Percentiles rank a stretch among this genome's conserved stretches.
Evolutionary conservation across 495 filamentous ascomycete genomes (phyloP).

Genomic region (Beverwykella pulmonaria): DNA sequence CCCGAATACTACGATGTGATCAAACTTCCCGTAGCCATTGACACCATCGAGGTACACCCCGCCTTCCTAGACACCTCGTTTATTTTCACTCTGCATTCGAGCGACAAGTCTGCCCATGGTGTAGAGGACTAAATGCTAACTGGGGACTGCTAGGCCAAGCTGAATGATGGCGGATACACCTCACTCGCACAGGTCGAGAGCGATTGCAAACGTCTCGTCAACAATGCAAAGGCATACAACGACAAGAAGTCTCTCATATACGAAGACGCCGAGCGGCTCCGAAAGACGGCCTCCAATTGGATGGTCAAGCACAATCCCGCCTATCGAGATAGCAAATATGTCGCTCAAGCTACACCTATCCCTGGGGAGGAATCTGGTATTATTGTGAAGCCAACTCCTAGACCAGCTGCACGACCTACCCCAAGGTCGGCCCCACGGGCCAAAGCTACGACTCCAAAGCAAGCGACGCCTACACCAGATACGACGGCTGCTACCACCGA

Average conservation of each 20-base stretch:
- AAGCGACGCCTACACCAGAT: slow-evolving; percentile 27
- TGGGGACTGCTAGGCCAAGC: slow-evolving; percentile 53
- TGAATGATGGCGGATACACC: slow-evolving; percentile 63
- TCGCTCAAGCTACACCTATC: slow-evolving; percentile 65
- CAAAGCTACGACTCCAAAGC: slow-evolving; percentile 30
- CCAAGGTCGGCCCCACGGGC: neutral
- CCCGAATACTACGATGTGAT: slow-evolving; percentile 76
- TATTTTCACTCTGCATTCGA: neutral
- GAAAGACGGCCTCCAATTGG: slow-evolving; percentile 72
- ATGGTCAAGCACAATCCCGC: slow-evolving; percentile 77
- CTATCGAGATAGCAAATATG: slow-evolving; percentile 63
- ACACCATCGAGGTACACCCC: slow-evolving; percentile 64
- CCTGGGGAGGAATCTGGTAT: slow-evolving; percentile 45
- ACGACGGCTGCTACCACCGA: slow-evolving; percentile 23
- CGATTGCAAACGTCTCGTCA: slow-evolving; percentile 75
- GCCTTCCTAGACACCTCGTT: neutral
- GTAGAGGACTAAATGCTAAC: slow-evolving; percentile 9
- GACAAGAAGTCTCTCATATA: slow-evolving; percentile 64
- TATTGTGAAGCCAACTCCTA: slow-evolving; percentile 15
- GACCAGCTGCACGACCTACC: neutral
- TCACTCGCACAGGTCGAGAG: slow-evolving; percentile 66
- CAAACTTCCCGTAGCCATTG: slow-evolving; percentile 72
- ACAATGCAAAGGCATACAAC: slow-evolving; percentile 75
- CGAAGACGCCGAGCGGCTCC: slow-evolving; percentile 73
- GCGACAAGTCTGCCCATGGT: neutral